Conservation (phyloP, 495 filamentous ascomycete species). For the Penicillium bovifimosum region DNA sequence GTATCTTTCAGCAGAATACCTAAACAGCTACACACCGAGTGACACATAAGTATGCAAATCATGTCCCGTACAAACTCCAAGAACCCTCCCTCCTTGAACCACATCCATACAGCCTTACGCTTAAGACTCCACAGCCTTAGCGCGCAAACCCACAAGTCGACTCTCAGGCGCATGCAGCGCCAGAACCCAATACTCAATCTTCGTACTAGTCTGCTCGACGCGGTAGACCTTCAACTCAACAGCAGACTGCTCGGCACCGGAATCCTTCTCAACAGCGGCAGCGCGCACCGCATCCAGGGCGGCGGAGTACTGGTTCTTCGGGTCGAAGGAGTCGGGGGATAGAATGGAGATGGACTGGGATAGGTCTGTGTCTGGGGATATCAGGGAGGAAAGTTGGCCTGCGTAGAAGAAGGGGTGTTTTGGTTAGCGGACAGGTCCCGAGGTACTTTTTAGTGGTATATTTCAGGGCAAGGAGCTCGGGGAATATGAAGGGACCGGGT, state of each 20-base stretch:
- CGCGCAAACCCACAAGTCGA: slow-evolving; percentile 68
- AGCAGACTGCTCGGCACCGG: slow-evolving; percentile 33
- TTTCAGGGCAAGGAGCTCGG: slow-evolving; percentile 1
- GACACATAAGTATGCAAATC: not conserved
- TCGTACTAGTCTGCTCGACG: slow-evolving; percentile 53
- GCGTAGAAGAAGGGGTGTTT: not conserved
- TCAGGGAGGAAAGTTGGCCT: slow-evolving; percentile 38
- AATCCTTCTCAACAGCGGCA: slow-evolving; percentile 24
- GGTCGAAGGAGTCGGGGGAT: slow-evolving; percentile 36
- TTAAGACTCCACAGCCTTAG: slow-evolving; percentile 67
- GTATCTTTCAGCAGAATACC: not conserved
- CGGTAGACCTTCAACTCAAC: slow-evolving; percentile 72
- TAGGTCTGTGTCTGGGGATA: slow-evolving; percentile 31
- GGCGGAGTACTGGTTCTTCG: slow-evolving; percentile 31
- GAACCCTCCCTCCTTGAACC: not conserved
- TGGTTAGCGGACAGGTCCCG: not conserved
- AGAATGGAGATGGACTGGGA: slow-evolving; percentile 31
- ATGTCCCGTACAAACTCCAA: not conserved
- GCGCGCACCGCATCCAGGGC: slow-evolving; percentile 31
- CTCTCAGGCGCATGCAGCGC: slow-evolving; percentile 49
- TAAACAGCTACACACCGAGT: not conserved
- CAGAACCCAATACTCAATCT: slow-evolving; percentile 73
- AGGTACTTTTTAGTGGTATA: not conserved
- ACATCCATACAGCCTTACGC: not conserved
- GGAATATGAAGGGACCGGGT: slow-evolving; percentile 3